Base-by-base conservation (phyloP, 2,329 filamentous ascomycete species). In the Epicoccum nigrum region DNA sequence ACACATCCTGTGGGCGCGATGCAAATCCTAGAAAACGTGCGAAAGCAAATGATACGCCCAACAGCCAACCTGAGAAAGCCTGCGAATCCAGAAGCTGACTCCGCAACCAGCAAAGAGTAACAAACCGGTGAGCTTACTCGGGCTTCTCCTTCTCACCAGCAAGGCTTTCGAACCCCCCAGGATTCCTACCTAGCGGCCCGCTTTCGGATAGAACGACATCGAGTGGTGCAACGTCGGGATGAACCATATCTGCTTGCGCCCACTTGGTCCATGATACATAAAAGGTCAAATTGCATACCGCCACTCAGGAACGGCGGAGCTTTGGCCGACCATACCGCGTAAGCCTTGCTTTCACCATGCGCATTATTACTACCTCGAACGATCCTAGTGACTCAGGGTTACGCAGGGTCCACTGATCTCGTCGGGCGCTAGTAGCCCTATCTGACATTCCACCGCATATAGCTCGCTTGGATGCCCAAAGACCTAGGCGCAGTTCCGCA, bases 331-430 rank as follows among this genome's bases (percentile, higher is more conserved):
- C 32, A 45, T 20, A 35, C n/a, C n/a, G 25, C 7, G 20, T 15
- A 34, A 25, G 34, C 33, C 31, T 41, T 43, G 35, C 31, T 31
- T 25, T 46, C 52, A 43, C 45, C 28, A 15, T 37, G 35, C 31
- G 23, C 37, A 28, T 51, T 51, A 48, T 47, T 32, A 31, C 28
- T 13, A 28, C 17, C 41, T 16, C 6, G n/a, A 42, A 8, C 4
- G 12, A 17, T n/a, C n/a, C 2, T 43, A 44, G 43, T 20, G 31
- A 25, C 27, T 21, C 31, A 31, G 16, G 32, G 13, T 27, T 48
- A 45, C 17, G 25, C 45, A 46, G 43, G 54, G 45, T 45, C 48
- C 42, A 32, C 31, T 13, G 40, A 45, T 51, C 30, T 39, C 19
- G 5, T 12, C 28, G 17, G 20, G 23, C 16, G 15, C 47, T 40